A percentile compares a stretch with the other conserved stretches of the same genome.
These are phyloP conservation scores for Tricholoma bakamatsutake DNA, from an alignment of 768 basidiomycete genomes.

Conservation along the genomic window DNA sequence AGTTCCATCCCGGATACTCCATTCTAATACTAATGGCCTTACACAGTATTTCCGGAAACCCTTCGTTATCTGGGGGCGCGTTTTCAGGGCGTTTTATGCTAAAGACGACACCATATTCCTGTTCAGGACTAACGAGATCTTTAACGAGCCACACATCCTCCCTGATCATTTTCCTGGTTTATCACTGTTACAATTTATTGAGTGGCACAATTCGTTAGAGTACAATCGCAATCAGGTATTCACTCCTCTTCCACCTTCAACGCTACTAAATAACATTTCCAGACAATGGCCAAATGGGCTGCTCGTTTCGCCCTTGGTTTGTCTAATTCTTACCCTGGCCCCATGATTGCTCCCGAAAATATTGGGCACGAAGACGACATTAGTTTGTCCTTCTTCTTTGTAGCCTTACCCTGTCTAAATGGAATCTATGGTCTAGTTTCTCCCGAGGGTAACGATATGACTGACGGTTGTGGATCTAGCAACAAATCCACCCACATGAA, in stretches of 20 bases:
- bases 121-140: constrained; percentile 45
- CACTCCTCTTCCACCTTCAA: neutral
- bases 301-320: constrained; percentile 57
- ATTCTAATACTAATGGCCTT: constrained; percentile 25
- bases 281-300: constrained; percentile 62
- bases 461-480: constrained; percentile 48
- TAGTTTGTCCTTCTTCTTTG: constrained; percentile 26
- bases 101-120: constrained; percentile 57
- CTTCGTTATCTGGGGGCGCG: constrained; percentile 44
- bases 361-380: constrained; percentile 42
- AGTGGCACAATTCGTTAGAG: constrained; percentile 48
- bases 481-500: constrained; percentile 31
- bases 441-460: constrained; percentile 37
- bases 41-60: constrained; percentile 40
- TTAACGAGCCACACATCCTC: constrained; percentile 14
- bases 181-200: constrained; percentile 41
- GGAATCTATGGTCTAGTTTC: constrained; percentile 20
- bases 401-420: neutral
- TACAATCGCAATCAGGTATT: constrained; percentile 46
- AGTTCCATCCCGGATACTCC: constrained; percentile 28
- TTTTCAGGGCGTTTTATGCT: constrained; percentile 56
- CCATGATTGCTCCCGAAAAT: constrained; percentile 29
- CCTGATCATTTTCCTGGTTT: constrained; percentile 8
- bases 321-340: constrained; percentile 59
- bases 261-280: neutral